Base-by-base conservation (phyloP, 345 rosid species). In the Camelina hispida region DNA sequence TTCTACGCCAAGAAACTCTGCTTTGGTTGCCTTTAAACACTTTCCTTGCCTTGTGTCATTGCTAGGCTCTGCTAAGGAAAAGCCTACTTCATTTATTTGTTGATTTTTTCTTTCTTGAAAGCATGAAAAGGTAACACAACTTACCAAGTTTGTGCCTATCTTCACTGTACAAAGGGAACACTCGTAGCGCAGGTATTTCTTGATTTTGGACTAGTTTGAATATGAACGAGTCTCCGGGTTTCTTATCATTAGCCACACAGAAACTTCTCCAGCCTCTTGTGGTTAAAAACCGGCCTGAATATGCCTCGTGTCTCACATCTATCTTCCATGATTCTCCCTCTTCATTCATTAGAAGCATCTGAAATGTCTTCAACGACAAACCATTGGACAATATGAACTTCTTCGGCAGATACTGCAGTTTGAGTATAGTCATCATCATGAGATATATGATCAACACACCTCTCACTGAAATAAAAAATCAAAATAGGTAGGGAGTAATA, bases 261-360 rank as follows among this genome's bases (percentile, higher is more conserved):
- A 72, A 72, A 13, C 55, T 62, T 62, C 16, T 72, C 76, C 62
- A 72, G 54, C 76, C 76, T 7, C 61, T 30, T 56, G 14, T 62
- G 54, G 35, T 72, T 30, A 40, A 40, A 52, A 40, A 62, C 44
- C 54, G n/a, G 11, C 62, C 54, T 15, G 23, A 25, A 28, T 35
- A 53, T 5, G 62, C 11, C 22, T 62, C 69, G 13, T 42, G 46
- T 63, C 28, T 52, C 22, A 63, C 9, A 7, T 72, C 11, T 62
- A 72, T 17, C 22, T 0, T 62, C 76, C 54, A 52, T 53, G 76
- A 28, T 42, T 72, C 61, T 62, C 69, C n/a, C 10, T 40, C 16
- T 40, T 72, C 54, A 53, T 72, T 53, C 35, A 72, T 30, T 28
- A 72, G 18, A 72, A 28, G 62, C 20, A 62, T 42, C 62, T 52